These are phyloP conservation scores for Lyophyllum atratum DNA, from an alignment of 768 basidiomycete species.

Conservation along the genomic window DNA sequence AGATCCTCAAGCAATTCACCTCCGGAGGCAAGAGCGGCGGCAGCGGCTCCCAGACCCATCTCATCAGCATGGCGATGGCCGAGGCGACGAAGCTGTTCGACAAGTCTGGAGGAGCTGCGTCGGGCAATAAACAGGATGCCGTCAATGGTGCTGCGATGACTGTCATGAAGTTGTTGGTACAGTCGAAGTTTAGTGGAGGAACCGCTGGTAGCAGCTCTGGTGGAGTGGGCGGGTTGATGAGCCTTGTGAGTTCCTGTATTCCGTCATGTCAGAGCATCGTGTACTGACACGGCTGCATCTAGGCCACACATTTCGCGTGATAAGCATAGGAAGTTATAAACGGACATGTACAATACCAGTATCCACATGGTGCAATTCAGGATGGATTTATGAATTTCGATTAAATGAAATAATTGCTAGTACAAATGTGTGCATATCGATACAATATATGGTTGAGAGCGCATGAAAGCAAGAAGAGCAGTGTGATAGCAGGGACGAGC, in stretches of 20 bases:
- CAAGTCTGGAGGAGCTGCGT: slow-evolving; percentile 59
- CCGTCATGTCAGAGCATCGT: neutral
- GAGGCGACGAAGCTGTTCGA: slow-evolving; percentile 80
- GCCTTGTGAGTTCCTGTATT: slow-evolving; percentile 49
- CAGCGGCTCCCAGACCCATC: slow-evolving; percentile 53
- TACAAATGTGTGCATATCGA: slow-evolving; percentile 1
- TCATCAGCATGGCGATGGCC: slow-evolving; percentile 87
- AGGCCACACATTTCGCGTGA: slow-evolving; percentile 32
- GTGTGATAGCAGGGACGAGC: neutral
- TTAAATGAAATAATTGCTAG: neutral
- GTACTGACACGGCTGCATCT: neutral
- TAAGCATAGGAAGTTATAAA: neutral
- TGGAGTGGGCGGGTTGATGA: slow-evolving; percentile 61
- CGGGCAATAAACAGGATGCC: slow-evolving; percentile 79
- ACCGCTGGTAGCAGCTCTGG: slow-evolving; percentile 70
- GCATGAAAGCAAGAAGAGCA: neutral
- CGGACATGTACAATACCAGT: neutral
- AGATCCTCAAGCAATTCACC: slow-evolving; percentile 73
- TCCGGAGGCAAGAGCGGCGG: slow-evolving; percentile 45
- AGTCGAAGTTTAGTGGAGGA: slow-evolving; percentile 57
- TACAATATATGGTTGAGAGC: neutral
- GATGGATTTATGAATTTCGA: neutral
- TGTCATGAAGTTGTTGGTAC: slow-evolving; percentile 79
- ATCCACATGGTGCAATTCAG: too few species aligned
- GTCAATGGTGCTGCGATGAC: slow-evolving; percentile 86